These are phyloP conservation scores for Zalaria sp. DNA, from an alignment of 2,329 filamentous ascomycete genomes.

Conservation along the genomic window DNA sequence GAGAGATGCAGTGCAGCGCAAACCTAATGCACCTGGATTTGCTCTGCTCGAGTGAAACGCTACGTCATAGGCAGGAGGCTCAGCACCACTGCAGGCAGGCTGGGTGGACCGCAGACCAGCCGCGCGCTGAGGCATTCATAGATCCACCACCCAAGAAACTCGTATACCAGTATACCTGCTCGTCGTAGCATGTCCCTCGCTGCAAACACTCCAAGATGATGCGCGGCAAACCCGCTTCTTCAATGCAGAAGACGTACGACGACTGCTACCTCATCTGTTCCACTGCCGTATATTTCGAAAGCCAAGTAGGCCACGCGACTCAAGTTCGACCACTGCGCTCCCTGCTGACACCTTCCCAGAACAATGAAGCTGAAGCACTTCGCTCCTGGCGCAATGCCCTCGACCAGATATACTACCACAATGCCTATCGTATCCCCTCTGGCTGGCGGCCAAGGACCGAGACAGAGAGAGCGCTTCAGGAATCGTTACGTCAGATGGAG, in stretches of 20 bases:
- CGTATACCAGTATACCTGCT: too few relatives aligned
- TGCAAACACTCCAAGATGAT: slow-evolving; percentile 24
- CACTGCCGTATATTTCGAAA: slow-evolving; percentile 91
- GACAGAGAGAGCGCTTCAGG: slow-evolving; percentile 69
- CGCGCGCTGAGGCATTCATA: too few relatives aligned
- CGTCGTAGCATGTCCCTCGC: background rate
- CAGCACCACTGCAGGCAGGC: too few relatives aligned
- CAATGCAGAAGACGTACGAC: slow-evolving; percentile 94
- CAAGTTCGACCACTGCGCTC: background rate
- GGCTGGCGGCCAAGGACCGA: slow-evolving; percentile 60
- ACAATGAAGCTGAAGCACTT: slow-evolving; percentile 81
- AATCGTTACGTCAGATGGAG: slow-evolving; percentile 71
- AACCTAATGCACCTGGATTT: too few relatives aligned
- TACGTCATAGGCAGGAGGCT: too few relatives aligned
- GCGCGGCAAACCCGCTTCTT: slow-evolving; percentile 49
- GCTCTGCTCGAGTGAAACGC: too few relatives aligned
- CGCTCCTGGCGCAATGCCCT: slow-evolving; percentile 82
- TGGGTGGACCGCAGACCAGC: too few relatives aligned
- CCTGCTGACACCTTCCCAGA: slow-evolving; percentile 34
- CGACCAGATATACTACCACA: slow-evolving; percentile 76
- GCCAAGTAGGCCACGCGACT: slow-evolving; percentile 48
- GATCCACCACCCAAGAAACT: too few relatives aligned
- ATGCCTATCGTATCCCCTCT: slow-evolving; percentile 58
- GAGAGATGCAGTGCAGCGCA: too few relatives aligned
- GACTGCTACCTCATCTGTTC: slow-evolving; percentile 91